A percentile compares a stretch with the other conserved stretches of the same genome.
Evolutionary conservation across 371 early-diverging fungal species (phyloP).

Genomic region (Mortierella sp.): DNA sequence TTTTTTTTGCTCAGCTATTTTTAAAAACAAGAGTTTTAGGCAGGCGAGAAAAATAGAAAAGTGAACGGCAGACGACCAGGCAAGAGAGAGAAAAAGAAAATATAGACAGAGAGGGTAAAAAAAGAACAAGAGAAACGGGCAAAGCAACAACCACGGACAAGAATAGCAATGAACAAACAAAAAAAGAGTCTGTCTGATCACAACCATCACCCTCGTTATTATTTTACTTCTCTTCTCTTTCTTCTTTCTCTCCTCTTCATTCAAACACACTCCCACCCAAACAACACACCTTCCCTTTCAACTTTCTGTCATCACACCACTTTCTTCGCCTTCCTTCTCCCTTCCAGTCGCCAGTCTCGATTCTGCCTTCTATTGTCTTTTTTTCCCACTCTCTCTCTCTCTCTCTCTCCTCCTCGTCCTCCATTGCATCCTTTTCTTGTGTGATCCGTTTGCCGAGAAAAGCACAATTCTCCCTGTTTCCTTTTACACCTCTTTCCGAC

Average conservation of each 20-base stretch:
- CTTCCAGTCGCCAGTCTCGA: background rate
- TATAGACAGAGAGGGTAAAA: slow-evolving; percentile 34
- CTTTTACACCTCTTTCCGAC: slow-evolving; percentile 12
- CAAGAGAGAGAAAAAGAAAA: slow-evolving; percentile 31
- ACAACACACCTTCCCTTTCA: background rate
- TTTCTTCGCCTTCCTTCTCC: background rate
- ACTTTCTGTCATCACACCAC: background rate
- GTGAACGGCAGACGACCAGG: slow-evolving; percentile 1
- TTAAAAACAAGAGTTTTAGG: slow-evolving; percentile 20
- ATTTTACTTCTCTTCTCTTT: background rate
- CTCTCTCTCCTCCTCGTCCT: slow-evolving; percentile 10
- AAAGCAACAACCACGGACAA: slow-evolving; percentile 27
- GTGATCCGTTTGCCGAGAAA: background rate
- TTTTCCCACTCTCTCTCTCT: background rate
- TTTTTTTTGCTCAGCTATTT: slow-evolving; percentile 25
- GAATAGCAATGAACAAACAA: slow-evolving; percentile 20
- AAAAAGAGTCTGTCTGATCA: background rate
- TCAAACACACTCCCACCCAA: background rate
- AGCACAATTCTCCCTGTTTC: slow-evolving; percentile 21
- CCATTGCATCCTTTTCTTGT: background rate
- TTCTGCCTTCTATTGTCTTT: background rate
- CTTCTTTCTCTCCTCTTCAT: background rate
- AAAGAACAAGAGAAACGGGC: slow-evolving; percentile 30
- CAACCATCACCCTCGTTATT: background rate
- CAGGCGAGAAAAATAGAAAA: slow-evolving; percentile 33